Evolutionary conservation across 495 filamentous ascomycete genomes (phyloP), one percentile per base, ranked within the genome.

Genomic region (Glutinoglossum americanum): DNA sequence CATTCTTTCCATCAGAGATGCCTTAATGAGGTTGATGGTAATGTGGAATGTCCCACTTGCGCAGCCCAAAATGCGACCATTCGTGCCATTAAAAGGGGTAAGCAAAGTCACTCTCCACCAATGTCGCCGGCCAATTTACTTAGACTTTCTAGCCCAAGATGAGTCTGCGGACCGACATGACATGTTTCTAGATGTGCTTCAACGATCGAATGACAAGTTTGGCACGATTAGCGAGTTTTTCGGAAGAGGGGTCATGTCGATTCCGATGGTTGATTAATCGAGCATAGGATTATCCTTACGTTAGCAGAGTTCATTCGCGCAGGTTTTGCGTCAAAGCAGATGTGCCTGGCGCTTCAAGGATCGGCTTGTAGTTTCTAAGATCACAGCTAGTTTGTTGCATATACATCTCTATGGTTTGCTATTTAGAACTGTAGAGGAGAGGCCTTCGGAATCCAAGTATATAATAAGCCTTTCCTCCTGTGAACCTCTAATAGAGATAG

Each of bases 1-100:
- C 92, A 98, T 66, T 87, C 81, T 48, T 98, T 94, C 74, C 92
- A 98, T 66, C 84, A 93, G 69, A 75, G 85, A 28, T 94, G 87
- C 69, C 73, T 93, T 54, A 79, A 82, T 58, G 45, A 72, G 26
- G 73, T 74, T 44, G 82, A 79, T 48, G 80, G 82, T 27, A 65
- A 72, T 33, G 76, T 79, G 0, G 89, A 94, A 68, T 98, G 92
- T 67, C 85, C 90, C 17, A 71, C 82, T 15, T 97, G 93, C 63
- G 82, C 83, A 28, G 73, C 78, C 47, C 78, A 84, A 28, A 94
- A 96, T 69, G 78, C 83, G 23, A 94, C 87, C 1, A 88, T 97
- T 58, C 73, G 81, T 56, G 86, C 89, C 54, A 83, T 97, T 63
- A 80, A 86, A 53, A 30, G 39, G 48, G 57, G 57, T 58, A 81